These are phyloP conservation scores for Opeltia flavorubescens DNA, from an alignment of 495 filamentous ascomycete genomes.

Conservation along the genomic window DNA sequence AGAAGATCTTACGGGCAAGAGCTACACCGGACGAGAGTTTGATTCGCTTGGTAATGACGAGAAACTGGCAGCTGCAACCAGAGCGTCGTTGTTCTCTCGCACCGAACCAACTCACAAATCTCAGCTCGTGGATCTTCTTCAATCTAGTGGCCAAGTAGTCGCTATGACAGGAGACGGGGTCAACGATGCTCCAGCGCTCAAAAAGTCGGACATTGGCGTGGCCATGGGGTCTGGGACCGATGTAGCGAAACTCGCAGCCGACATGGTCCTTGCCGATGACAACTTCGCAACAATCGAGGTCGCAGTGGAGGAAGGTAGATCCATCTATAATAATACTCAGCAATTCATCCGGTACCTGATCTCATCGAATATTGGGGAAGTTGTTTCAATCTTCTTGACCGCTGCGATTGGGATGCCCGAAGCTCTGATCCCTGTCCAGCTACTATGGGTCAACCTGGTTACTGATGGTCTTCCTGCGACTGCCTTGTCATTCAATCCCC, in stretches of 20 bases:
- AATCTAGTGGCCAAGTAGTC: constrained; percentile 85
- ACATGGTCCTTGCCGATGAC: constrained; percentile 98
- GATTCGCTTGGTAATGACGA: constrained; percentile 68
- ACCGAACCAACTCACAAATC: constrained; percentile 95
- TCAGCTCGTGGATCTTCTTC: constrained; percentile 88
- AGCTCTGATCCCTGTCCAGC: constrained; percentile 91
- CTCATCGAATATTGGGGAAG: constrained; percentile 97
- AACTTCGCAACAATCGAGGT: constrained; percentile 97
- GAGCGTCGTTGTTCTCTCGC: constrained; percentile 86
- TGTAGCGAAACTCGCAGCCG: constrained; percentile 88
- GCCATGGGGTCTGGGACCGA: constrained; percentile 99
- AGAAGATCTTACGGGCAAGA: constrained; percentile 82
- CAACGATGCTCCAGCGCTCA: constrained; percentile 95
- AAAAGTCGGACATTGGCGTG: constrained; percentile 97
- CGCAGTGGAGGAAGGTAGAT: constrained; percentile 92
- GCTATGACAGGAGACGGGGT: constrained; percentile 99
- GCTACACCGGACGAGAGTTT: constrained; percentile 89
- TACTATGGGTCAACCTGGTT: constrained; percentile 98
- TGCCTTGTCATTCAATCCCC: constrained; percentile 92
- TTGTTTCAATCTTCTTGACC: constrained; percentile 98
- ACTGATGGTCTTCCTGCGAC: constrained; percentile 96
- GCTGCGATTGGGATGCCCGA: constrained; percentile 96
- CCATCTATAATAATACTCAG: constrained; percentile 99
- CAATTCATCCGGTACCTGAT: constrained; percentile 99
- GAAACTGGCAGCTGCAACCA: constrained; percentile 69